phyloP scores from a whole-genome alignment of 805 yeast species.

The Saccharomycopsis sp. region DNA sequence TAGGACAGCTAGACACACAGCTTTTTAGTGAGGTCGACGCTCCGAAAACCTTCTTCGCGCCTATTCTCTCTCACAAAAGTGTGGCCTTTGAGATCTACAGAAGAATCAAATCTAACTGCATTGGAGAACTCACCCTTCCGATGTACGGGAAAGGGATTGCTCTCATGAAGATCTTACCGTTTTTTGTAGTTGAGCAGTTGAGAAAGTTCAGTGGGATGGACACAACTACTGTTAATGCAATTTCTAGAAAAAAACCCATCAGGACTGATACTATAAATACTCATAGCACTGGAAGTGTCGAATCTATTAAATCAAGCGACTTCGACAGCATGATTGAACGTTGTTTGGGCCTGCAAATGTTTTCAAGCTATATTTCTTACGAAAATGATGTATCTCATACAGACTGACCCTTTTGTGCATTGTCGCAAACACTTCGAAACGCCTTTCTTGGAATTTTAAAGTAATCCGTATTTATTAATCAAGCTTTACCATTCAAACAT shows the following conservation, averaged over 20 bases:
- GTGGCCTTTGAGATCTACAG: slow-evolving; percentile 30
- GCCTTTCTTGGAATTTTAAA: not conserved
- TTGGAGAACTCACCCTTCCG: slow-evolving; percentile 35
- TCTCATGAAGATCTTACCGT: slow-evolving; percentile 32
- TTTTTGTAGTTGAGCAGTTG: slow-evolving; percentile 27
- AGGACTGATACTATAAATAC: not conserved
- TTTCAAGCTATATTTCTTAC: not conserved
- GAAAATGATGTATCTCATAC: not conserved
- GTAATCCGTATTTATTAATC: not conserved
- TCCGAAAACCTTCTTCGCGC: slow-evolving; percentile 35
- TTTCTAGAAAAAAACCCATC: not conserved
- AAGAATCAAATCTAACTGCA: slow-evolving; percentile 28
- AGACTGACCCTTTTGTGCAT: not conserved
- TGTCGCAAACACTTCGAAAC: not conserved
- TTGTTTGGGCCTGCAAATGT: not conserved
- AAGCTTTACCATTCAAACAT: not conserved
- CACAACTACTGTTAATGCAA: not conserved
- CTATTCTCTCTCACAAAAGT: slow-evolving; percentile 30
- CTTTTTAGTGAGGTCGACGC: slow-evolving; percentile 37
- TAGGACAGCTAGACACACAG: slow-evolving; percentile 38
- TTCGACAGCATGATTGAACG: not conserved
- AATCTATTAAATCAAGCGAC: not conserved
- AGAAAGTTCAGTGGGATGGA: slow-evolving; percentile 21
- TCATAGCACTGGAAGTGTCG: not conserved
- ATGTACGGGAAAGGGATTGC: slow-evolving; percentile 37